Conservation (phyloP, 148 eudicot species). For the Persicaria maculosa region DNA sequence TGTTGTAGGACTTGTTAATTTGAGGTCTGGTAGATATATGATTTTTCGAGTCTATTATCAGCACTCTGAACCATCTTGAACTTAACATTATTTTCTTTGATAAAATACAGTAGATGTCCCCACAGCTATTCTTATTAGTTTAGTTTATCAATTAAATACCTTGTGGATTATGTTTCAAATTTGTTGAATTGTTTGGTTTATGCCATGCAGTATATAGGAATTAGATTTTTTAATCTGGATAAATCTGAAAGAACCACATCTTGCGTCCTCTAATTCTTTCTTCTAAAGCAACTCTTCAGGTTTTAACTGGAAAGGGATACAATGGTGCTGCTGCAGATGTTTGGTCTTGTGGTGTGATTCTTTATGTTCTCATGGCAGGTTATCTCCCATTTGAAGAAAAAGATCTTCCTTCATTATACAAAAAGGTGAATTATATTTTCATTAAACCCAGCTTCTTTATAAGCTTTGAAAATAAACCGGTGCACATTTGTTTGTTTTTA, state of each 20-base stretch:
- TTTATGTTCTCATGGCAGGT: slow-evolving; percentile 90
- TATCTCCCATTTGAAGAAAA: slow-evolving; percentile 86
- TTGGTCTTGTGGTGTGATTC: slow-evolving; percentile 98
- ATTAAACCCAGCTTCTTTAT: not conserved
- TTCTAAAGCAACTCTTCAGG: slow-evolving; percentile 31
- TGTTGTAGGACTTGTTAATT: not conserved
- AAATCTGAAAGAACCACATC: not conserved
- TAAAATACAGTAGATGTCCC: not conserved
- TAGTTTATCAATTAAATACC: not conserved
- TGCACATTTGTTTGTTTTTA: not conserved
- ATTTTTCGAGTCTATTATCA: not conserved
- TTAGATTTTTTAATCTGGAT: not conserved
- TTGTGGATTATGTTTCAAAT: not conserved
- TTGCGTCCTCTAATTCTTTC: not conserved
- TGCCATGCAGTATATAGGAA: not conserved
- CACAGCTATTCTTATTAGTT: not conserved
- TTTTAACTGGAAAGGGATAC: slow-evolving; percentile 68
- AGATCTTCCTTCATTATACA: slow-evolving; percentile 74
- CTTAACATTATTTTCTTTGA: not conserved
- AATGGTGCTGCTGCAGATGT: slow-evolving; percentile 98
- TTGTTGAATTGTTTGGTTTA: not conserved
- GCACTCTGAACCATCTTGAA: not conserved
- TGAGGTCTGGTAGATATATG: not conserved
- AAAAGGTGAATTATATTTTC: slow-evolving; percentile 42
- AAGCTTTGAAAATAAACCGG: not conserved